Evolutionary conservation across 2,329 filamentous ascomycete genomes (phyloP), one percentile per base, ranked within the genome.

Genomic region (Sordariomycetes sp.): DNA sequence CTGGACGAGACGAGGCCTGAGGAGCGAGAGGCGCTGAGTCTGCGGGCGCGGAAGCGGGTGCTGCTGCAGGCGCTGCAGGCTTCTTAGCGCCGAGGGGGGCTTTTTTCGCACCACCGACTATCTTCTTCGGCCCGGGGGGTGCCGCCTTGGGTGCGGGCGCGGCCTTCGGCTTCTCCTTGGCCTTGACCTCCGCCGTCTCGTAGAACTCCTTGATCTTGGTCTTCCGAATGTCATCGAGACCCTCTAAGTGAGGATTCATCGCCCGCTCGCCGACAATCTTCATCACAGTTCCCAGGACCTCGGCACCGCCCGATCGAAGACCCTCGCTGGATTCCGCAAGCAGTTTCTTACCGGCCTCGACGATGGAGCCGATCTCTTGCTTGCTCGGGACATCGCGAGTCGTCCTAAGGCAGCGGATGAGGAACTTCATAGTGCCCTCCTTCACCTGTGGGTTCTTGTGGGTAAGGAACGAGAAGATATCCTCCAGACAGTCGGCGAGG

Each of bases 391-490:
- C 90, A 20, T 90, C 87, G 64, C 86, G 81, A 0, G 93, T 96
- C 0, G 84, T 90, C 63, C 88, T 87, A 53, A 99, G 77, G 68
- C 88, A 93, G 62, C 94, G 83, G 55, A 95, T 87, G n/a, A 99
- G 77, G 66, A 99, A 97, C 62, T 90, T 90, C 74, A 96, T 87
- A 0, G 90, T 95, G 61, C 95, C 92, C 65, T 97, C 90, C 73
- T 99, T 99, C 62, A 99, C 89, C 67, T 97, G 92, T 0, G 94
- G 94, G 68, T 99, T 99, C 74, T 99, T 99, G 79, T 96, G 90
- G 64, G 85, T 86, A 35, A 97, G 74, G 63, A 87, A 95, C 59
- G 94, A 82, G 0, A 90, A 72, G 8, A 90, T 95, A 62, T 99
- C 94, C 67, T 96, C 91, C n/a, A 97, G 74, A 64, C 90, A 94